Evolutionary conservation across 139 green algal genomes (phyloP), one percentile per base, ranked within the genome.

Genomic region (Penium margaritaceum): DNA sequence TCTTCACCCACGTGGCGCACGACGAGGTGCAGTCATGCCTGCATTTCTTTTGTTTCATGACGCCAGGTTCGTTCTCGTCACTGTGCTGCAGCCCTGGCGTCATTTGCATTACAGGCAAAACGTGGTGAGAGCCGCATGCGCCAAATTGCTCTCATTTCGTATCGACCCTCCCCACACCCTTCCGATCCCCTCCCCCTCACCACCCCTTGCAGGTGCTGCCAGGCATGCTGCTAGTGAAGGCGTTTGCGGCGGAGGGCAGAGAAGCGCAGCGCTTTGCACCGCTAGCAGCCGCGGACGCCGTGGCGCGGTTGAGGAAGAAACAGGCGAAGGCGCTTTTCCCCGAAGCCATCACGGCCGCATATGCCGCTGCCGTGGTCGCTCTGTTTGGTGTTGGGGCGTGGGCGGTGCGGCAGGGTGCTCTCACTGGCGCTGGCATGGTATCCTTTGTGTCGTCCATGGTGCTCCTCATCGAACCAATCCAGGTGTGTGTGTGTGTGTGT

Each of bases 211-310:
- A 80, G 74, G 57, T 82, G 9, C 63, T 83, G 24, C 76, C 77
- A n/a, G 77, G 63, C 27, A 84, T 84, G 76, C 47, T 79, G 35
- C 17, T 84, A 21, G 72, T 84, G 2, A 83, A 83, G 62, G 75
- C 77, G 3, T 39, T 83, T 39, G 76, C 75, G 32, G 77, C 75
- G 19, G 77, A 83, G 63, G 17, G 24, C 4, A 70, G 51, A 38
- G 77, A 83, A 35, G n/a, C 24, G 33, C n/a, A 29, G n/a, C 61
- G 46, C n/a, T 83, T 83, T 80, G 29, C 4, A 21, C 21, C 19
- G 7, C 46, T 83, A 12, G 76, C 77, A 9, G 44, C 30, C 14
- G 41, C 47, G 9, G 32, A 71, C 21, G 21, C 39, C 35, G 15
- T 17, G 5, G 75, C 65, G 29, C 41, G 77, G 19, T 12, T 80